Base-by-base conservation (phyloP, 352 stramenopile species). In the Globisporangium okanoganense region DNA sequence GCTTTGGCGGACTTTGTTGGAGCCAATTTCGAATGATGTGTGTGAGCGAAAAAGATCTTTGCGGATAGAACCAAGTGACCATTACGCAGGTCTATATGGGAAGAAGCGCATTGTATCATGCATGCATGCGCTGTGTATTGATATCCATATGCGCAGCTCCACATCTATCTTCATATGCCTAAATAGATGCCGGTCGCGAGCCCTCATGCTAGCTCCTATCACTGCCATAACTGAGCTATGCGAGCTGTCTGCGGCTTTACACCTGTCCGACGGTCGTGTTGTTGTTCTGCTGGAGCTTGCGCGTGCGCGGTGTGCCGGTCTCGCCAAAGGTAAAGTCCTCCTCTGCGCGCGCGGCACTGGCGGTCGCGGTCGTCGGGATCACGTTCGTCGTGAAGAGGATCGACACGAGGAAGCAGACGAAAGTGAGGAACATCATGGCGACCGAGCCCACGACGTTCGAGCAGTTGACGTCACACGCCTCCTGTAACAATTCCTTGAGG, bases 391-490 rank as follows among this genome's bases (percentile, higher is more conserved):
- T 82, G 59, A 87, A 85, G 9, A 90, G 71, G 2, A 87, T 69
- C 44, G 74, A 76, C 38, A 77, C 45, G 16, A 90, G 51, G 53
- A 87, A 81, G 64, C 75, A 79, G 10, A 82, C 41, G n/a, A 79
- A 83, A 1, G 70, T 62, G 38, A 84, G 36, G 65, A 90, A 90
- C 51, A 72, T 85, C 41, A 73, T 69, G 22, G 77, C 67, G 29
- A 87, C 67, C 13, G 78, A 68, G 18, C 74, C 72, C 27, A 90
- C 62, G 27, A 88, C 69, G 56, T 84, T 78, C 20, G 70, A 73
- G 67, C 80, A 90, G 62, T 72, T 72, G 68, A 90, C 82, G n/a
- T 78, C 71, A 60, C 80, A 90, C 25, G 79, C 75, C 56, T 90
- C 74, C 56, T 90, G 58, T 47, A 90, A 62, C 35, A 85, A 56